Percentiles rank a stretch among this genome's conserved stretches.
These are phyloP conservation scores for Sinapis alba DNA, from an alignment of 441 rosid genomes.

Conservation along the genomic window DNA sequence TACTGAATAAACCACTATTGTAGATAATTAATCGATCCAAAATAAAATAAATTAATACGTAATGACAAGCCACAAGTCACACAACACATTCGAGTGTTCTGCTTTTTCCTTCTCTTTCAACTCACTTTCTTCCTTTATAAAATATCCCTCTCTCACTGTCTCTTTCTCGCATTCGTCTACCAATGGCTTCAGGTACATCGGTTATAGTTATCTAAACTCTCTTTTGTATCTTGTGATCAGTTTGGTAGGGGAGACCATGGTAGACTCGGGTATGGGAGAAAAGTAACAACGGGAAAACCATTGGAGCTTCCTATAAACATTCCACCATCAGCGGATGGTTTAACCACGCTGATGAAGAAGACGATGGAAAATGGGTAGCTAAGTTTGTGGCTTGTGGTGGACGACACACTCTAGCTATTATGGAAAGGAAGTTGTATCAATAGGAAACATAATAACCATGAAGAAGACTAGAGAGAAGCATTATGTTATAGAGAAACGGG, in stretches of 20 bases:
- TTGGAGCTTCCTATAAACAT: constrained; percentile 76
- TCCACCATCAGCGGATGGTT: constrained; percentile 43
- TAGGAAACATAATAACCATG: constrained; percentile 29
- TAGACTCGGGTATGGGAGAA: constrained; percentile 87
- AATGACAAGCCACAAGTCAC: not conserved
- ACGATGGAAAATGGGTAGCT: constrained; percentile 65
- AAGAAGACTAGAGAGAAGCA: not conserved
- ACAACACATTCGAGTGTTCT: not conserved
- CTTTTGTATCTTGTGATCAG: constrained; percentile 43
- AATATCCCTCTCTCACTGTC: too few relatives aligned
- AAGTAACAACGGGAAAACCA: constrained; percentile 86
- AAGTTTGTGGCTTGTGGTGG: constrained; percentile 91
- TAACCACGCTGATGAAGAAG: constrained; percentile 46
- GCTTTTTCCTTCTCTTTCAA: too few relatives aligned
- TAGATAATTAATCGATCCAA: not conserved
- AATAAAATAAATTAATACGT: not conserved
- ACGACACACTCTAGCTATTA: constrained; percentile 83
- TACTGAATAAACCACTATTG: not conserved
- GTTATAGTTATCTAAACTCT: not conserved
- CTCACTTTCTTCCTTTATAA: too few relatives aligned
- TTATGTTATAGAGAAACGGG: constrained; percentile 25
- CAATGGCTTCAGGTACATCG: too few relatives aligned
- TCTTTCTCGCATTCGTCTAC: too few relatives aligned
- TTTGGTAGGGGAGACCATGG: constrained; percentile 99
- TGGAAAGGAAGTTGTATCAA: constrained; percentile 62